Base-by-base conservation (phyloP, 2,329 filamentous ascomycete genomes). In the Harringtonia aguacate region DNA sequence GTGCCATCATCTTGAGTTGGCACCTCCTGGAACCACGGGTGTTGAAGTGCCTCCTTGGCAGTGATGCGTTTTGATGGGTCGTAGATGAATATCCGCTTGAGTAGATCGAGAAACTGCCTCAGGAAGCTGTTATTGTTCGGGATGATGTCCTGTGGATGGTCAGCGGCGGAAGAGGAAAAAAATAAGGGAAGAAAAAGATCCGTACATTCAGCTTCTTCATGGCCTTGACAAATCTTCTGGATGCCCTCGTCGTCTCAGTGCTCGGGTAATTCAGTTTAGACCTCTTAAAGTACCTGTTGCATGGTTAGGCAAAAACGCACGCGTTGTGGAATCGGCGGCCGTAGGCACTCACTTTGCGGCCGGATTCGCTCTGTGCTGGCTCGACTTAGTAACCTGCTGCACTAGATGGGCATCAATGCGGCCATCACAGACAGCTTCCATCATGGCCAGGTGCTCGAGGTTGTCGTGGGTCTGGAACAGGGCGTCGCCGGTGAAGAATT, bases 391-490 rank as follows among this genome's bases (percentile, higher is more conserved):
- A 30, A 78, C 73, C 47, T 68, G 60, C 46, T 72, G 66, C 15
- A 84, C 72, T 7, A 84, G 69, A 48, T 73, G 66, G 0, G 62
- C 61, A 48, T 83, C 79, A 41, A 84, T 75, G 40, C 72, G 67
- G 20, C 63, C 61, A 41, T 75, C 76, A 43, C 78, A 76, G 8
- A 84, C 79, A 29, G 74, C 76, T 55, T 83, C 79, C 79, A 84
- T 84, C 80, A 84, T 84, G n/a, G 80, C 80, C 41, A 84, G 62
- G 56, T 84, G 80, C 58, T 84, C 80, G 21, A 84, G 66, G 48
- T 84, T 84, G 52, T 84, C 80, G 52, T 84, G 80, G 1, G 80
- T 84, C 56, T 84, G 80, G 58, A 84, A 84, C 3, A 84, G 62
- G 17, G 80, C 80, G 54, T 84, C 80, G 6, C 80, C 80, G 0